A percentile compares a stretch with the other conserved stretches of the same genome.
These are phyloP conservation scores for Porcisia deanei DNA, from an alignment of 208 protist genomes.

Conservation along the genomic window DNA sequence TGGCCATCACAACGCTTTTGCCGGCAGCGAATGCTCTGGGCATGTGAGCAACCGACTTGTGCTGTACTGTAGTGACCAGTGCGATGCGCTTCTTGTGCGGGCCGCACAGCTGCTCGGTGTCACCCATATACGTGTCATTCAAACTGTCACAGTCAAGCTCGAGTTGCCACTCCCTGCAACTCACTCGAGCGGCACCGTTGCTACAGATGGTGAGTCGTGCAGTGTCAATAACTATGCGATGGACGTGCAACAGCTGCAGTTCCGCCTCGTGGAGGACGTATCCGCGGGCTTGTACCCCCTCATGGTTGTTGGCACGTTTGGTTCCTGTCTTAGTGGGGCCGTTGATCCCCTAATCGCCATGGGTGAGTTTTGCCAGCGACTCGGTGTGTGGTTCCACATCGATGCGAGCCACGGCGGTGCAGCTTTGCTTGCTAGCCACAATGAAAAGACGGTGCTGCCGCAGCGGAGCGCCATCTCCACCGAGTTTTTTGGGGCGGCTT, in stretches of 20 bases:
- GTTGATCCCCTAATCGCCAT: constrained; percentile 59
- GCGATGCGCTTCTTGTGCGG: constrained; percentile 42
- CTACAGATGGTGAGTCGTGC: background rate
- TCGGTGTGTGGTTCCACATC: constrained; percentile 76
- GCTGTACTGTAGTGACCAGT: constrained; percentile 76
- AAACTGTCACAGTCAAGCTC: constrained; percentile 38
- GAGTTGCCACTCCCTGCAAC: constrained; percentile 4
- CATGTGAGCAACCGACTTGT: constrained; percentile 38
- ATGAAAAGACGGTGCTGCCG: background rate
- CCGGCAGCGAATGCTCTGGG: constrained; percentile 8
- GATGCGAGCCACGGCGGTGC: constrained; percentile 58
- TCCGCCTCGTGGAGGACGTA: constrained; percentile 65
- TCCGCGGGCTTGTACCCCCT: constrained; percentile 56
- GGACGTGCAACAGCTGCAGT: constrained; percentile 45
- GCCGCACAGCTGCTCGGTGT: constrained; percentile 64
- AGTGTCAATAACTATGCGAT: constrained; percentile 46
- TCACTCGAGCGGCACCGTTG: background rate
- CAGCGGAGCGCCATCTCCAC: constrained; percentile 3
- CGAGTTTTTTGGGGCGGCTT: constrained; percentile 13
- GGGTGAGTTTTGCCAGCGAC: constrained; percentile 43
- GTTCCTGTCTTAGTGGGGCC: constrained; percentile 43
- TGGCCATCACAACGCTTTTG: constrained; percentile 25
- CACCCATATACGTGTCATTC: constrained; percentile 52
- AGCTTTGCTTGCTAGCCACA: constrained; percentile 29
- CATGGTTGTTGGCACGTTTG: constrained; percentile 66